Conservation (phyloP, 2,329 filamentous ascomycete genomes). For the Pyrenophora graminea region DNA sequence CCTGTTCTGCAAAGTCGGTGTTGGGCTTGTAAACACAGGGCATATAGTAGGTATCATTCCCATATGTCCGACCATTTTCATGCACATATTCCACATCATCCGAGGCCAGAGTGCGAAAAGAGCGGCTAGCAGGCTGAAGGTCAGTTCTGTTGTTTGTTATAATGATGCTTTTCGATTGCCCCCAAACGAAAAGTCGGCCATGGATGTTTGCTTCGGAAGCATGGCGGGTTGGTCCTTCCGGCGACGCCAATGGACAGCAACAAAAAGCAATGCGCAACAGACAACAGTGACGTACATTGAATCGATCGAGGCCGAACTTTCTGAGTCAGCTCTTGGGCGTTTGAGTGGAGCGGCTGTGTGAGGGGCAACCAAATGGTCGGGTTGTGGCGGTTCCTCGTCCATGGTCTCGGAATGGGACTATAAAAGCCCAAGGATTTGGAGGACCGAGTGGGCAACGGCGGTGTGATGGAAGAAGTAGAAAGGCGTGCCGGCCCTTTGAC, state of each 20-base stretch:
- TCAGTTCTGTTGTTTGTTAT: conserved; percentile 5
- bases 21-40: conserved; percentile 53
- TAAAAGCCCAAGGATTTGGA: no score
- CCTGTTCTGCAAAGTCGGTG: conserved; percentile 64
- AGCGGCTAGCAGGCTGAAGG: conserved; percentile 28
- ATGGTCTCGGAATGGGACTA: conserved; percentile 39
- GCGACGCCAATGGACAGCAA: background rate
- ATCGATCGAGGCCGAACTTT: conserved; percentile 38
- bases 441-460: conserved; percentile 18
- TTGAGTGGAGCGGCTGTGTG: conserved; percentile 42
- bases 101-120: conserved; percentile 45
- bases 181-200: no score
- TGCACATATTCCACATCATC: conserved; percentile 61
- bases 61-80: conserved; percentile 65
- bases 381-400: conserved; percentile 44
- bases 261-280: background rate
- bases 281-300: conserved; percentile 38
- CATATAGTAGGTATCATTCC: conserved; percentile 66
- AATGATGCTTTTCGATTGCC: background rate
- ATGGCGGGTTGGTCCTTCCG: background rate
- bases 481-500: conserved; percentile 1
- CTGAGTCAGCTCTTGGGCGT: conserved; percentile 39
- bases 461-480: conserved; percentile 8
- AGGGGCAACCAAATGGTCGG: conserved; percentile 42
- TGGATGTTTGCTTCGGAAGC: background rate